A percentile compares a stretch with the other conserved stretches of the same genome.
Evolutionary conservation across 495 filamentous ascomycete genomes (phyloP).

Genomic region (Penicillium steckii): DNA sequence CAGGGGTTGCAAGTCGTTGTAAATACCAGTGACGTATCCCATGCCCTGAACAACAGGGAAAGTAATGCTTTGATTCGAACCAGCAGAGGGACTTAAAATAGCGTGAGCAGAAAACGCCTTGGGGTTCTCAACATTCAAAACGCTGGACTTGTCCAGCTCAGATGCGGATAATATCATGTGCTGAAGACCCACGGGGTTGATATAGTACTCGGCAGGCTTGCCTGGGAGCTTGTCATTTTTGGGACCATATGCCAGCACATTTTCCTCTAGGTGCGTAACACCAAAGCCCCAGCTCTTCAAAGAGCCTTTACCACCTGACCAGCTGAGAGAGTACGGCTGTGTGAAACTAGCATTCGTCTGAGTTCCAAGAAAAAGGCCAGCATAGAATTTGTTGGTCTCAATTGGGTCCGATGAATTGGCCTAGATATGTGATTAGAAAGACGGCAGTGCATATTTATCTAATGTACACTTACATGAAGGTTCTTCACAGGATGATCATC

Average conservation of each 20-base stretch:
- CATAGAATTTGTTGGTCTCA: constrained; percentile 90
- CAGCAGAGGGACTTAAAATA: constrained; percentile 55
- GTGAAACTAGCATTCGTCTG: constrained; percentile 73
- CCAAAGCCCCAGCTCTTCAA: constrained; percentile 73
- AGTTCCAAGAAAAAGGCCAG: constrained; percentile 78
- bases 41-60: constrained; percentile 90
- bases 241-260: constrained; percentile 63
- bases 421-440: constrained; percentile 9
- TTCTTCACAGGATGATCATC: constrained; percentile 53
- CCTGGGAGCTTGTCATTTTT: constrained; percentile 48
- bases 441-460: neutral
- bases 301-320: constrained; percentile 68
- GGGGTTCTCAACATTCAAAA: constrained; percentile 61
- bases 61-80: constrained; percentile 56
- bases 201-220: constrained; percentile 65
- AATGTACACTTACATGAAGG: constrained; percentile 36
- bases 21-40: constrained; percentile 82
- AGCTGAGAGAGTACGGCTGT: constrained; percentile 80
- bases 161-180: constrained; percentile 74
- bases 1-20: constrained; percentile 64
- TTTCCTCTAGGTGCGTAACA: constrained; percentile 66
- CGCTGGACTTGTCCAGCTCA: constrained; percentile 62
- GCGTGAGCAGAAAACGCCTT: constrained; percentile 72
- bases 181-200: constrained; percentile 80
- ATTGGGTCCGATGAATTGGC: constrained; percentile 52